phyloP scores from a whole-genome alignment of 805 yeast species.

The Ogataea siamensis region DNA sequence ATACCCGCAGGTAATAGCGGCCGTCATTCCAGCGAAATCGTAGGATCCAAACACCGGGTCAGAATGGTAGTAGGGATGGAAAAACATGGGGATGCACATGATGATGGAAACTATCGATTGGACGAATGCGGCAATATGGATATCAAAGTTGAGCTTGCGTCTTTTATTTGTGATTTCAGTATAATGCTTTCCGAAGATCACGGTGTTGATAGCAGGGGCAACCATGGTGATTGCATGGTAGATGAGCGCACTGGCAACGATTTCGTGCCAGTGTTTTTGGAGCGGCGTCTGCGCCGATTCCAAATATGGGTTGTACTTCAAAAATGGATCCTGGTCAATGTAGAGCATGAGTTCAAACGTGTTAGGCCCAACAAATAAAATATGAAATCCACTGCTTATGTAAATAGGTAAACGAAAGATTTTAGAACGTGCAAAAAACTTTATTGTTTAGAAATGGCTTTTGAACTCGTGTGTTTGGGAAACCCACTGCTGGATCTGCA shows the following conservation, averaged over 20 bases:
- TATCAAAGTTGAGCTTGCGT: slow-evolving; percentile 73
- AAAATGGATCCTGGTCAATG: slow-evolving; percentile 42
- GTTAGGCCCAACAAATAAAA: slow-evolving; percentile 8
- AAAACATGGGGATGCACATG: slow-evolving; percentile 62
- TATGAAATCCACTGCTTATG: slow-evolving; percentile 5
- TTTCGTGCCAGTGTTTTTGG: slow-evolving; percentile 72
- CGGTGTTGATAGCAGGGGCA: slow-evolving; percentile 51
- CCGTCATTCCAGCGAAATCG: slow-evolving; percentile 72
- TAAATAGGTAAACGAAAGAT: slow-evolving; percentile 1
- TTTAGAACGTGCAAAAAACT: slow-evolving; percentile 5
- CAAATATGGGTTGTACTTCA: slow-evolving; percentile 46
- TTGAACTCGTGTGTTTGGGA: slow-evolving; percentile 79
- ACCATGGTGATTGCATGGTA: slow-evolving; percentile 55
- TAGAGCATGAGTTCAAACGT: slow-evolving; percentile 16
- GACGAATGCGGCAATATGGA: slow-evolving; percentile 84
- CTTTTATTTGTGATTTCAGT: slow-evolving; percentile 41
- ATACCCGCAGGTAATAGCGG: slow-evolving; percentile 77
- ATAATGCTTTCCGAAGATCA: slow-evolving; percentile 54
- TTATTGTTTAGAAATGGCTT: slow-evolving; percentile 43
- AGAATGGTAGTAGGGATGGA: slow-evolving; percentile 45
- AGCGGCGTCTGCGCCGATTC: slow-evolving; percentile 41
- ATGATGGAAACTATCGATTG: slow-evolving; percentile 69
- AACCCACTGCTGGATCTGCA: slow-evolving; percentile 90
- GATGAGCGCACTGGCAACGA: slow-evolving; percentile 54
- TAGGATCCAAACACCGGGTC: slow-evolving; percentile 67